Base-by-base conservation (phyloP, 2,329 filamentous ascomycete species). In the Grosmannia clavigera region DNA sequence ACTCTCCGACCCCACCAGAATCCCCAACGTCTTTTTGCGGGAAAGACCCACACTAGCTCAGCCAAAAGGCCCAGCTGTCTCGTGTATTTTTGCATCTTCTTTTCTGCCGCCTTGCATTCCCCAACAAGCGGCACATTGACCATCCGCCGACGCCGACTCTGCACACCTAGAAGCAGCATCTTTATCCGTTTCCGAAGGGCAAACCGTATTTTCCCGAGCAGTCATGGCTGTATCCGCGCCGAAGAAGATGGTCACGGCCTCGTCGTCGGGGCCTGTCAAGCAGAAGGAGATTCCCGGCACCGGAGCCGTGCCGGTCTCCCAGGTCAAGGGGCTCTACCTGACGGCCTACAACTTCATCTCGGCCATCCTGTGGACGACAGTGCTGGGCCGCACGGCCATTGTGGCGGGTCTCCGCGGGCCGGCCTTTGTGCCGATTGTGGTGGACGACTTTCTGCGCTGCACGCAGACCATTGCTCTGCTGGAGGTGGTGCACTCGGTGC, bases 311-410 rank as follows among this genome's bases (percentile, higher is more conserved):
- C 66, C 69, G 55, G 64, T 74, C 40, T 76, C 75, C 58, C 74
- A 75, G 62, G 67, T 78, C 63, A 85, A 83, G 71, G 80, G 76
- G 60, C 76, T 75, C 69, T 96, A 96, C 76, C 83, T 97, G 59
- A 80, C 92, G 69, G 76, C 85, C 67, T 99, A 97, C 81, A 97
- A 97, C 75, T 79, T 84, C 67, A 69, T 86, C 65, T 95, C 86
- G 58, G 83, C 90, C 62, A 70, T 84, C 27, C 81, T 92, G 58
- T 99, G 94, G 94, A 74, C 81, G 50, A 81, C 83, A 22, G 85
- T 96, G 59, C 82, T 96, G 50, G 80, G 82, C 59, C 83, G 88
- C 62, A 85, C 88, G 3, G 67, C 85, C 31, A 65, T 72, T 33
- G 73, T 84, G 59, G 78, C 87, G 27, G 70, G 78, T 27, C 66